These are phyloP conservation scores for Acarospora socialis DNA, from an alignment of 2,329 filamentous ascomycete species.

Conservation along the genomic window DNA sequence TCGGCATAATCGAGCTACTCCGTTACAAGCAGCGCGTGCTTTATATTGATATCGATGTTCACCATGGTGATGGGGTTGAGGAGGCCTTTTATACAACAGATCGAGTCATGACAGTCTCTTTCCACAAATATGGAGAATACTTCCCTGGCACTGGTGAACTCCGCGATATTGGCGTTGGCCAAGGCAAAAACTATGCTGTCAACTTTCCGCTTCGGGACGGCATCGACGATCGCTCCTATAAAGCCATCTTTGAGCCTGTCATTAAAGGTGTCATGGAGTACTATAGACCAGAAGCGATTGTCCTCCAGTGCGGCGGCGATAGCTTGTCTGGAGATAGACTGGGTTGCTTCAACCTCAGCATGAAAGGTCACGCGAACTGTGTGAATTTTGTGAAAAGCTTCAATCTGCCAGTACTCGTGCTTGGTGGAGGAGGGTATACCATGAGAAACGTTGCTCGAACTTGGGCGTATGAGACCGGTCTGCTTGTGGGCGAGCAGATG, in stretches of 20 bases:
- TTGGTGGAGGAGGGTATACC: constrained; percentile 55
- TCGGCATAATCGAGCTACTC: constrained; percentile 50
- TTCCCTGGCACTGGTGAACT: constrained; percentile 57
- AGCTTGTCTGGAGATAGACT: constrained; percentile 52
- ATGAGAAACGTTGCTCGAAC: constrained; percentile 52
- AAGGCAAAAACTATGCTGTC: constrained; percentile 52
- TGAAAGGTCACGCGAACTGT: constrained; percentile 56
- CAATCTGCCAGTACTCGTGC: constrained; percentile 48
- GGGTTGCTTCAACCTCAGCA: constrained; percentile 56
- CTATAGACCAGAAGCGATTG: constrained; percentile 52
- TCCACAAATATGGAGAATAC: constrained; percentile 61
- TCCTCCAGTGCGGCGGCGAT: constrained; percentile 55
- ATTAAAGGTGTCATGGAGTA: constrained; percentile 56
- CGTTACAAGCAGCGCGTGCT: constrained; percentile 50
- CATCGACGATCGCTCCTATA: constrained; percentile 53
- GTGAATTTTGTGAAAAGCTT: constrained; percentile 56
- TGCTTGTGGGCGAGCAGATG: constrained; percentile 73
- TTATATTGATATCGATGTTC: constrained; percentile 54
- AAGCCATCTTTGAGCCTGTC: constrained; percentile 53
- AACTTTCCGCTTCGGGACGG: constrained; percentile 57
- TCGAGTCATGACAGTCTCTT: constrained; percentile 57
- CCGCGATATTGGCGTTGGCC: constrained; percentile 52
- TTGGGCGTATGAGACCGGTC: constrained; percentile 56
- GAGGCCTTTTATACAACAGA: constrained; percentile 60
- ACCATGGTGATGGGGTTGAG: constrained; percentile 55